Evolutionary conservation across 768 basidiomycete species (phyloP), one percentile per base, ranked within the genome.

Genomic region (Rubroboletus pulcherrimus): DNA sequence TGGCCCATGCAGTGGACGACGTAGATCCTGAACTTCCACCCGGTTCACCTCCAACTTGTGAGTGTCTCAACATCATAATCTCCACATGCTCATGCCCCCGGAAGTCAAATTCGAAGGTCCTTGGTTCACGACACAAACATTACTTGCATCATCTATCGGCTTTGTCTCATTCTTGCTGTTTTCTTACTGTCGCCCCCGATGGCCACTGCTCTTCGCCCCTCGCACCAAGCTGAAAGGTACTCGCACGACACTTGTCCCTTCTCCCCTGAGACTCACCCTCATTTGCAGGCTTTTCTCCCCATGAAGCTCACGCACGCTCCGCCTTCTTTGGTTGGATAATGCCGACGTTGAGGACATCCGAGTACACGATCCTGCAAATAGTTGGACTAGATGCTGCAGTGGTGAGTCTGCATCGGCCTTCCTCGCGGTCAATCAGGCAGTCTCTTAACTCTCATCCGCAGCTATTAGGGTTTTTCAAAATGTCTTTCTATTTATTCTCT

Each of bases 371-470:
- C 4, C 78, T 99, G 3, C 94, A 98, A 71, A 96, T 97, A 48
- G 96, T 99, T 12, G 96, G 96, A 0, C 75, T 99, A 40, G 96
- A 99, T 71, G 96, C 96, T 40, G 95, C 93, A 2, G 97, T 98
- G 63, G 93, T 93, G 66, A 64, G 91, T 78, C 57, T 42, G 10
- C 33, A 17, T 24, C 24, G 24, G 24, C 4, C 24, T 4, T 31
- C 43, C n/a, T 17, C 30, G 30, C 2, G 29, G 46, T 29, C 30
- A 19, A 35, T 40, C 31, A 17, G n/a, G 30, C 43, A 19, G 14
- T 5, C 17, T 21, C 38, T 61, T 33, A 50, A 11, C 54, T 55
- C 21, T 53, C 37, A 26, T 48, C 40, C n/a, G 30, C 67, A 97
- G 93, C 80, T 98, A 2, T 81, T 99, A 41, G 92, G 87, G 61